phyloP scores from a whole-genome alignment of 805 yeast genomes.

The Yarrowia porcina region DNA sequence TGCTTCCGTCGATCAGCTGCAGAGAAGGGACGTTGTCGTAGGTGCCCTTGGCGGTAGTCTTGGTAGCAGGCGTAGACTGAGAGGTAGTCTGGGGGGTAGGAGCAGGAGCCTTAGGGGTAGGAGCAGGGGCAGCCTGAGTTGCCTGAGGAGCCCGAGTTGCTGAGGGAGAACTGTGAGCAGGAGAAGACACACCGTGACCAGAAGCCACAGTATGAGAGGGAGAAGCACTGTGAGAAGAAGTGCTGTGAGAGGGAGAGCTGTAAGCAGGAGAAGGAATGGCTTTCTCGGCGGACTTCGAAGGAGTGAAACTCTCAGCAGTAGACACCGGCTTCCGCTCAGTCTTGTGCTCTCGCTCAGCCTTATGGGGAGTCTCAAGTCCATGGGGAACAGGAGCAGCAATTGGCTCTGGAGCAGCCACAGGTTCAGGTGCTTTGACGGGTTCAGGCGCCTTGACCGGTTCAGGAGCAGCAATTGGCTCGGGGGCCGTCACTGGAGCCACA shows the following conservation, averaged over 20 bases:
- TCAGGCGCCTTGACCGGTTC: background rate
- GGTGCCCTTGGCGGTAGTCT: background rate
- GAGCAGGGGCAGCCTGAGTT: background rate
- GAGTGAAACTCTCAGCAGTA: background rate
- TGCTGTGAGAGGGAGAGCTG: too few relatives aligned
- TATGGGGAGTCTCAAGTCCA: background rate
- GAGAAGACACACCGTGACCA: too few relatives aligned
- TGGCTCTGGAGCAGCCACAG: background rate
- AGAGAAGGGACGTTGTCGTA: conserved; percentile 39
- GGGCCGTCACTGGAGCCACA: background rate
- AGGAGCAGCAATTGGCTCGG: background rate
- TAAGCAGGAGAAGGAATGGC: too few relatives aligned
- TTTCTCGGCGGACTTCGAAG: background rate
- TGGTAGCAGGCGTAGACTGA: background rate
- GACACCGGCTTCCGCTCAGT: background rate
- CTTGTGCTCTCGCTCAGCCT: background rate
- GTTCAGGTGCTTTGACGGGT: background rate
- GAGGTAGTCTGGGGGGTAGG: background rate
- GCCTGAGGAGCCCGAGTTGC: background rate
- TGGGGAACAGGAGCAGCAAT: background rate
- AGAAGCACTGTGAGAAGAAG: too few relatives aligned
- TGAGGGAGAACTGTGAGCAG: background rate
- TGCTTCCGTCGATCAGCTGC: conserved; percentile 62
- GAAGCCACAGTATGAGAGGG: too few relatives aligned
- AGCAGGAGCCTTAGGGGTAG: background rate